A percentile compares a stretch with the other conserved stretches of the same genome.
Conservation (phyloP, 1,139 yeast species). For the Taphrina pruni region DNA sequence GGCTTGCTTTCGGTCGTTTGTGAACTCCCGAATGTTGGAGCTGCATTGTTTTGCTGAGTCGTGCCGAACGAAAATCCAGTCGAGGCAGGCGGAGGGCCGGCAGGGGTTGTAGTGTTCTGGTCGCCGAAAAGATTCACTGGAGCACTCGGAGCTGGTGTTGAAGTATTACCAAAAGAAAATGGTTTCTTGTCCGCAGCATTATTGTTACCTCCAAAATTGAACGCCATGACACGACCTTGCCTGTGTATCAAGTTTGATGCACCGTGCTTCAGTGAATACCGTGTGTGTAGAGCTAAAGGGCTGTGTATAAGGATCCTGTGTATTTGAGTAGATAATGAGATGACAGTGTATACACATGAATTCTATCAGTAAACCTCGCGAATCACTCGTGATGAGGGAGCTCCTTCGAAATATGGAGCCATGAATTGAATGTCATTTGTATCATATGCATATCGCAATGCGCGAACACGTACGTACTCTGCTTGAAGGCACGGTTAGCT, state of each 20-base stretch:
- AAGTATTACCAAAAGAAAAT: slow-evolving; percentile 34
- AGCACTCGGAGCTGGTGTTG: slow-evolving; percentile 39
- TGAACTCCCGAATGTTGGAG: slow-evolving; percentile 18
- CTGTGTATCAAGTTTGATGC: no score
- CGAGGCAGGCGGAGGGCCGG: slow-evolving; percentile 40
- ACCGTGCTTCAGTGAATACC: no score
- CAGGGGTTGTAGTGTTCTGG: slow-evolving; percentile 36
- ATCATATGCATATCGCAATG: neutral
- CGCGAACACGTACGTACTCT: neutral
- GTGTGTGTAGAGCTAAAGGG: no score
- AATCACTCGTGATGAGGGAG: neutral
- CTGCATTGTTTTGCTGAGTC: slow-evolving; percentile 3
- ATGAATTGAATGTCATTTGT: neutral
- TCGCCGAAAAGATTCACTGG: slow-evolving; percentile 24
- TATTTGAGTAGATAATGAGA: no score
- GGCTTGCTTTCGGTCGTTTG: slow-evolving; percentile 2
- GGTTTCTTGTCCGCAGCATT: slow-evolving; percentile 31
- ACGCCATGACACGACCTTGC: slow-evolving; percentile 9
- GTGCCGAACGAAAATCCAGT: slow-evolving; percentile 43
- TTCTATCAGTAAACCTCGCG: no score
- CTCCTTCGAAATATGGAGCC: slow-evolving; percentile 9
- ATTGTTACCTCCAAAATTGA: slow-evolving; percentile 30
- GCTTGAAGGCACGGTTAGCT: neutral
- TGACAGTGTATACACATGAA: no score
- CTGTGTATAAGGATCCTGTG: no score